phyloP scores from a whole-genome alignment of 495 filamentous ascomycete species.

The Hyphodiscus hymeniophilus region DNA sequence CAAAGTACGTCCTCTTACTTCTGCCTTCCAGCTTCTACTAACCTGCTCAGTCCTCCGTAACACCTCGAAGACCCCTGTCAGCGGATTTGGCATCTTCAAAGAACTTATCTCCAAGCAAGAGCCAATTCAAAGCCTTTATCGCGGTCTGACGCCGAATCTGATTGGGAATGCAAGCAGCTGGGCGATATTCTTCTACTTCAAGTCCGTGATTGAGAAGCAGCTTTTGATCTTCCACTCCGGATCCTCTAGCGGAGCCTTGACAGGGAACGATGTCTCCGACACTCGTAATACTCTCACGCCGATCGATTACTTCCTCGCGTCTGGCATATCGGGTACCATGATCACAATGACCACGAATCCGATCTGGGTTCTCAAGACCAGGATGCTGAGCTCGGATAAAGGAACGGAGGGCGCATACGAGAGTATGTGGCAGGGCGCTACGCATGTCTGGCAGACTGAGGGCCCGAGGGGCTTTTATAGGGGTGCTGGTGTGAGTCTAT shows the following conservation, averaged over 20 bases:
- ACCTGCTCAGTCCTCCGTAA: constrained; percentile 17
- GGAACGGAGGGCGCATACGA: constrained; percentile 69
- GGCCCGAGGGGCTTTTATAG: constrained; percentile 84
- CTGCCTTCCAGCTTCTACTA: neutral
- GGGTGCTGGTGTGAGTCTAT: constrained; percentile 72
- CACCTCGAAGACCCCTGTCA: constrained; percentile 26
- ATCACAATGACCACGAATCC: constrained; percentile 86
- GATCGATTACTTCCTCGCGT: constrained; percentile 76
- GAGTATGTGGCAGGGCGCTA: constrained; percentile 60
- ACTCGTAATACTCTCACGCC: constrained; percentile 30
- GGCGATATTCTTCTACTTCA: constrained; percentile 82
- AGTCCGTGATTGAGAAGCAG: constrained; percentile 34
- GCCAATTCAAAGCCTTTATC: constrained; percentile 64
- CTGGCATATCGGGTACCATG: constrained; percentile 61
- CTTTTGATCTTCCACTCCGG: constrained; percentile 15
- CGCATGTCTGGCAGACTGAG: constrained; percentile 55
- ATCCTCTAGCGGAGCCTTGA: neutral
- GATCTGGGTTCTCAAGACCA: constrained; percentile 97
- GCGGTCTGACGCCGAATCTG: constrained; percentile 83
- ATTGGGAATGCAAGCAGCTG: constrained; percentile 85
- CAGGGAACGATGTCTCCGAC: neutral
- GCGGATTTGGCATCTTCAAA: constrained; percentile 33
- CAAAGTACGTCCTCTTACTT: constrained; percentile 50
- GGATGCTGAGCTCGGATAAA: constrained; percentile 82
- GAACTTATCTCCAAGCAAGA: constrained; percentile 31